A percentile compares a stretch with the other conserved stretches of the same genome.
Conservation (phyloP, 2,329 filamentous ascomycete genomes). For the Cladosporium sp. region DNA sequence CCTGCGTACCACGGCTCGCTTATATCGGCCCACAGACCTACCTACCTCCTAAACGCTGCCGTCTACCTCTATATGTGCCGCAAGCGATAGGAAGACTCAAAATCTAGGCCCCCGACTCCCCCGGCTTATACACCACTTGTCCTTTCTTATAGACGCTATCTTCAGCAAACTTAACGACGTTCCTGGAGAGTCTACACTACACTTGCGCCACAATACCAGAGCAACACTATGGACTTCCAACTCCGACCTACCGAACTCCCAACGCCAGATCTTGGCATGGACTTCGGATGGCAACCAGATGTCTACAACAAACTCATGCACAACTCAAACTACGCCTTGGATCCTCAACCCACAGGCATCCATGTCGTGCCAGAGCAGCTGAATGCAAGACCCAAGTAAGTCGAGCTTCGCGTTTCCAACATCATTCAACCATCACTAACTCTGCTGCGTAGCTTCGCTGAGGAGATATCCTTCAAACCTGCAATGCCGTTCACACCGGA, state of each 20-base stretch:
- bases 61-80: background rate
- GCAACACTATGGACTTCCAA: background rate
- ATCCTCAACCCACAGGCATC: background rate
- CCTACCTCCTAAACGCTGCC: background rate
- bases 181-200: background rate
- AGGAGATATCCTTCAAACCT: background rate
- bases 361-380: background rate
- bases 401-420: background rate
- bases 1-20: background rate
- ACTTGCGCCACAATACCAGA: background rate
- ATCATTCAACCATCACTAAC: background rate
- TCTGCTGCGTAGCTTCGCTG: background rate
- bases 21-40: too few species aligned
- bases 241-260: background rate
- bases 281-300: background rate
- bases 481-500: background rate
- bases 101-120: background rate
- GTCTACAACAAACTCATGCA: background rate
- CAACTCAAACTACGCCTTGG: background rate
- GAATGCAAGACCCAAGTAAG: background rate
- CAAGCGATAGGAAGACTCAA: background rate
- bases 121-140: background rate
- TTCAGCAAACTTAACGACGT: background rate
- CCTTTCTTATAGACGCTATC: too few species aligned
- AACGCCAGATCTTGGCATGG: background rate